phyloP scores from a whole-genome alignment of 164 flowering plant genomes.

The Piper betle region DNA sequence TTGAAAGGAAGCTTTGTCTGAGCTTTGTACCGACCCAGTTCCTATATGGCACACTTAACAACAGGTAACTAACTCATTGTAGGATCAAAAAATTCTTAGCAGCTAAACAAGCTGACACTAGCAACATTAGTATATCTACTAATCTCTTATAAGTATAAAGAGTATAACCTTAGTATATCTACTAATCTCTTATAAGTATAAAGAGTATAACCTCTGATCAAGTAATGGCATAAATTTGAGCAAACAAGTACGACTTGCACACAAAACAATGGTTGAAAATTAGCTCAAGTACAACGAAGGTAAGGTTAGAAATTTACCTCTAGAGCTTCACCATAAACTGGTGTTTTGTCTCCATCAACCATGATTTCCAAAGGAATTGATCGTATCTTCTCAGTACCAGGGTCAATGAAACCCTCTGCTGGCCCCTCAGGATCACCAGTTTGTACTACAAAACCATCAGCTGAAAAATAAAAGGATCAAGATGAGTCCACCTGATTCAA shows the following conservation, averaged over 20 bases:
- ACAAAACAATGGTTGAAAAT: too few species aligned
- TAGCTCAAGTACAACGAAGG: too few species aligned
- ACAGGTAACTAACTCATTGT: too few species aligned
- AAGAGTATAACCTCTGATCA: too few species aligned
- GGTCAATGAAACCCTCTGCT: constrained; percentile 94
- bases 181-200: too few species aligned
- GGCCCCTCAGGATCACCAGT: constrained; percentile 99
- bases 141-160: too few species aligned
- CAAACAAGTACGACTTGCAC: too few species aligned
- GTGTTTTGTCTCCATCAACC: constrained; percentile 75
- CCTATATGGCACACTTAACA: constrained; percentile 22
- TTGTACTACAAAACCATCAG: constrained; percentile 99
- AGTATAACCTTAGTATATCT: too few species aligned
- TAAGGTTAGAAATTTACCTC: constrained; percentile 40
- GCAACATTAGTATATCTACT: too few species aligned
- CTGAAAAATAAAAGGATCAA: constrained; percentile 31
- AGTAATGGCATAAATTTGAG: too few species aligned
- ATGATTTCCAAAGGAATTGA: constrained; percentile 85
- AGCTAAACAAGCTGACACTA: not conserved
- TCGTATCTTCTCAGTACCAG: constrained; percentile 87
- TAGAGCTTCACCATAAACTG: constrained; percentile 74
- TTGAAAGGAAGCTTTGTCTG: constrained; percentile 95
- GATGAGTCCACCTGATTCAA: not conserved
- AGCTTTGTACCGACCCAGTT: constrained; percentile 92
- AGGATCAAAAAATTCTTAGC: too few species aligned